Evolutionary conservation across 2,329 filamentous ascomycete species (phyloP), one percentile per base, ranked within the genome.

Genomic region (Hypomyces rosellus): DNA sequence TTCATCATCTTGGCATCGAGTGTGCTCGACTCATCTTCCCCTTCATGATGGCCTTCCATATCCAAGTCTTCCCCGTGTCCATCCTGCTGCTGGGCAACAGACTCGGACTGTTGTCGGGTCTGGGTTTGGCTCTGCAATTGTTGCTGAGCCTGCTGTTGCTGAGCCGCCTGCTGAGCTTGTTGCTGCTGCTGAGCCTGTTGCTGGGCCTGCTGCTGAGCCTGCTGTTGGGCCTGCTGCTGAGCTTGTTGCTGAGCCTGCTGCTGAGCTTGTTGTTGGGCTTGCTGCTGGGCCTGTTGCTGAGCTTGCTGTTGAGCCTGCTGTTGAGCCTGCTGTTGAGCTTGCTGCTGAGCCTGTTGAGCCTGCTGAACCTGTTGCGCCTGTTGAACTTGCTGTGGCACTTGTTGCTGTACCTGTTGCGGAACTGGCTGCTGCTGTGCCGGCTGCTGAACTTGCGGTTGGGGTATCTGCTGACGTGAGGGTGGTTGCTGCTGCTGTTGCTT

Each of bases 61-160:
- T 81, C 78, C 70, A 81, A 76, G 18, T 74, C 70, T 34, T 78
- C 77, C 18, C 69, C 69, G 51, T 74, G 69, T 5, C 62, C 58
- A 38, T 76, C 73, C 50, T 71, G 69, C 43, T 67, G 66, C 49
- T 70, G 67, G 11, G 65, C 62, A 14, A 65, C 61, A 34, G 70
- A 67, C 41, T 70, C 66, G 5, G 63, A 56, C 49, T 66, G 65
- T 45, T 58, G 59, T 46, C 64, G 65, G 3, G 61, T 57, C 30
- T 58, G 70, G 8, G 61, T 57, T 45, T 64, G 62, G 11, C 56
- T 53, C 14, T 57, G 56, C 13, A 61, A 56, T 16, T 68, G 68
- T 38, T 64, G 58, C 39, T 63, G 56, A 15, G 46, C 58, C 18
- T 59, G 58, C 14, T 57, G 56, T 4, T 57, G 59, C 16, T 59